These are phyloP conservation scores for Pythium phragmitis DNA, from an alignment of 352 stramenopile species.

Conservation along the genomic window DNA sequence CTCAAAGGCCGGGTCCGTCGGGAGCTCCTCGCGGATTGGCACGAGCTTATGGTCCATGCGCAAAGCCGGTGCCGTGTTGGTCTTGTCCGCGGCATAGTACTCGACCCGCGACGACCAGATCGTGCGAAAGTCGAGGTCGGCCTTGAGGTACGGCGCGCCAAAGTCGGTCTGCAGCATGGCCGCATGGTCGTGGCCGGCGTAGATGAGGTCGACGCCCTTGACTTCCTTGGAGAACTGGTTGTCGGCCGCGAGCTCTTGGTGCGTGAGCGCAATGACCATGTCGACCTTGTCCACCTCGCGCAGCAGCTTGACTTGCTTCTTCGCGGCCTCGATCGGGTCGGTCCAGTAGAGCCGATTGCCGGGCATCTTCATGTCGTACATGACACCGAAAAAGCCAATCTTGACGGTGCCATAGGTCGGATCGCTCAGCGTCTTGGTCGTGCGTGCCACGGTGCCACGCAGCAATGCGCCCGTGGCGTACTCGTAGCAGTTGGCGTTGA, in stretches of 20 bases:
- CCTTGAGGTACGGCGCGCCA: conserved; percentile 72
- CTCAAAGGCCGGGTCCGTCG: conserved; percentile 49
- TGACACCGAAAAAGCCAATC: conserved; percentile 69
- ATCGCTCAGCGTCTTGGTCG: conserved; percentile 49
- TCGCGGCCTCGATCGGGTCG: conserved; percentile 61
- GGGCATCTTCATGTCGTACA: conserved; percentile 77
- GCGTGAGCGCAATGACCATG: conserved; percentile 72
- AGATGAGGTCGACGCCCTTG: conserved; percentile 59
- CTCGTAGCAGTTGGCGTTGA: conserved; percentile 80
- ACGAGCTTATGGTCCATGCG: conserved; percentile 55
- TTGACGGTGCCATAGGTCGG: conserved; percentile 43
- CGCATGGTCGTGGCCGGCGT: conserved; percentile 69
- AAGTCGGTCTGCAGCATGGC: conserved; percentile 76
- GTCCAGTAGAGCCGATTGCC: conserved; percentile 65
- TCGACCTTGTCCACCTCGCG: conserved; percentile 44
- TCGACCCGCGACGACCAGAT: conserved; percentile 64
- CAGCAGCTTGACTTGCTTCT: conserved; percentile 46
- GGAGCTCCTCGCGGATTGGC: conserved; percentile 58
- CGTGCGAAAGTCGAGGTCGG: conserved; percentile 69
- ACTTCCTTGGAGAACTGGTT: conserved; percentile 73
- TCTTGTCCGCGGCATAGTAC: conserved; percentile 42
- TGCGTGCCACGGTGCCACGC: conserved; percentile 46
- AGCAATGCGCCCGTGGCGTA: conserved; percentile 39
- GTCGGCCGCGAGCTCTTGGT: conserved; percentile 69
- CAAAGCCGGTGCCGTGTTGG: conserved; percentile 29